Evolutionary conservation across 306 rosid species (phyloP), one percentile per base, ranked within the genome.

Genomic region (Potentilla sterilis): DNA sequence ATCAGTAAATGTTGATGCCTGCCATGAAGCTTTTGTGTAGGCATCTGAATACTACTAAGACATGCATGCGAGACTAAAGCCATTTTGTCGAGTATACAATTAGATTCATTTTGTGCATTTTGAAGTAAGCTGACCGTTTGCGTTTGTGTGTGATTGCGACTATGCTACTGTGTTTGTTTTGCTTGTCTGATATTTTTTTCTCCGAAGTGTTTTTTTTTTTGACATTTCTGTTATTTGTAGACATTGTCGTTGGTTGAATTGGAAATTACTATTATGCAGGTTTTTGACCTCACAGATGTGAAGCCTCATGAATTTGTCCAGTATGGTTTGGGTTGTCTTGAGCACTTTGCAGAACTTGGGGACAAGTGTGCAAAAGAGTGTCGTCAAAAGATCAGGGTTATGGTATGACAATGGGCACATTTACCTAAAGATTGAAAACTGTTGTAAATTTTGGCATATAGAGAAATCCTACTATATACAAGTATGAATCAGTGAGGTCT

Each of bases 251-350:
- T 21, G 54, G 75, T 77, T 69, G 35, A 61, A 55, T 63, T 74
- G 76, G 54, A 52, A 19, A 69, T 46, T 51, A 28, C 62, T 81
- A 54, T 34, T 11, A 4, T 83, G 82, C 89, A 96, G 99, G 97
- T 96, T 83, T 90, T 96, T 77, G 98, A 87, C 75, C 72, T 96
- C 43, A 47, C 75, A 12, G 98, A 92, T 83, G 99, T 96, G 86
- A 92, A 90, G 87, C 99, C 99, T 75, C 86, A 87, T 74, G 99
- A 92, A 69, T 96, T 92, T 83, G 90, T 96, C 28, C 81, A 19
- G 42, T 88, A 92, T 79, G 99, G 99, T 77, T 82, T 96, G 86
- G 82, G 88, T 82, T 92, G 97, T 85, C 81, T 96, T 18, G 97
- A 96, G 83, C 48, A 81, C 85, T 81, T 96, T 81, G 91, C 88